phyloP scores from a whole-genome alignment of 108 stramenopile species.

The Schizochytrium sp. region DNA sequence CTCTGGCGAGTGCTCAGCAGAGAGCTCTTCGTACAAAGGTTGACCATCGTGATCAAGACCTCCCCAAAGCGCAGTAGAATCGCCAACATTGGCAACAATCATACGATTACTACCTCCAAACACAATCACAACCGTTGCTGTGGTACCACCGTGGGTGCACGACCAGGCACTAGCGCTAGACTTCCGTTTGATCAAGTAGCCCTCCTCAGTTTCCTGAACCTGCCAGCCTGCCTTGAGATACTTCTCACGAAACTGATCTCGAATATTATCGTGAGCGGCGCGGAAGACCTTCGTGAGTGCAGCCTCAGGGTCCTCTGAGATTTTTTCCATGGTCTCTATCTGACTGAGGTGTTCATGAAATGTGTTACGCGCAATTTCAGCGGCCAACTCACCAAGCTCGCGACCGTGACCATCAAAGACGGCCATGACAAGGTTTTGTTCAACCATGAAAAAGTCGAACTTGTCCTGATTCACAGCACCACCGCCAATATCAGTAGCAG shows the following conservation, averaged over 20 bases:
- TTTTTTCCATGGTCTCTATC: neutral
- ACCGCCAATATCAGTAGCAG: slow-evolving; percentile 66
- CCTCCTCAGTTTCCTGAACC: slow-evolving; percentile 62
- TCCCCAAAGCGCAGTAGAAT: slow-evolving; percentile 65
- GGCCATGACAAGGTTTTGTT: slow-evolving; percentile 58
- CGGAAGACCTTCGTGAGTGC: neutral
- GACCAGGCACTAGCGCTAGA: neutral
- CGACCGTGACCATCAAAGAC: slow-evolving; percentile 72
- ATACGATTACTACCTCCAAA: slow-evolving; percentile 30
- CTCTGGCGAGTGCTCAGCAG: slow-evolving; percentile 78
- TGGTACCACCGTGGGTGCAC: slow-evolving; percentile 70
- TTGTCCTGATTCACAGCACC: slow-evolving; percentile 64
- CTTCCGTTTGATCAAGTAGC: slow-evolving; percentile 62
- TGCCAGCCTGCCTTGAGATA: slow-evolving; percentile 59
- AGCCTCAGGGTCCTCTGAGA: slow-evolving; percentile 43
- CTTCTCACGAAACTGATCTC: slow-evolving; percentile 37
- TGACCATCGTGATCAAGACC: neutral
- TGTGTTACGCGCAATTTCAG: slow-evolving; percentile 54
- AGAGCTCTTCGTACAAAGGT: slow-evolving; percentile 61
- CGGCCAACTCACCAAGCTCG: slow-evolving; percentile 67
- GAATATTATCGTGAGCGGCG: slow-evolving; percentile 60
- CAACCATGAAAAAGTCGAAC: slow-evolving; percentile 66
- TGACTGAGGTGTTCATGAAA: neutral
- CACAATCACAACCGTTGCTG: slow-evolving; percentile 64
- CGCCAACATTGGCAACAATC: slow-evolving; percentile 68